A percentile compares a stretch with the other conserved stretches of the same genome.
phyloP scores from a whole-genome alignment of 345 rosid genomes.

The Tarenaya hassleriana region DNA sequence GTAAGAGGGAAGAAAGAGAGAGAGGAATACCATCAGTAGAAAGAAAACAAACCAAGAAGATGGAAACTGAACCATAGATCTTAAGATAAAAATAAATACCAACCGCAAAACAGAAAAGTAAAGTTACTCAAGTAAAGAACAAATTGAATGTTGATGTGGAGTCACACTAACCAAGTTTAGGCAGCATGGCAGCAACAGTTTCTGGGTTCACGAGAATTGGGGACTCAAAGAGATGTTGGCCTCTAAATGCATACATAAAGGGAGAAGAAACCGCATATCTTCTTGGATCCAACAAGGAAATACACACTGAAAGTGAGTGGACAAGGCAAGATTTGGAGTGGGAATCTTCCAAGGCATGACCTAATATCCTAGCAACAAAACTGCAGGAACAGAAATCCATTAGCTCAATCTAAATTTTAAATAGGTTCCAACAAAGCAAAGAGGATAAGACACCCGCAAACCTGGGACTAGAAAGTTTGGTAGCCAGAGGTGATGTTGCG shows the following conservation, averaged over 20 bases:
- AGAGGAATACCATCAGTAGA: too few relatives aligned
- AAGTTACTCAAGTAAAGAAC: conserved; percentile 7
- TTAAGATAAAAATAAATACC: neutral
- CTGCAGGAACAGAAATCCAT: conserved; percentile 40
- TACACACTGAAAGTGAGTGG: conserved; percentile 92
- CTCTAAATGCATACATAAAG: conserved; percentile 74
- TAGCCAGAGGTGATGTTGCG: conserved; percentile 81
- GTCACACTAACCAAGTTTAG: conserved; percentile 72
- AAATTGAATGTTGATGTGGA: conserved; percentile 1
- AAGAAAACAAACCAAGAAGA: neutral
- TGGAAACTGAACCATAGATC: conserved; percentile 4
- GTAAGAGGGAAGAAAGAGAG: neutral
- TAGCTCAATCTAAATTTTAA: conserved; percentile 6
- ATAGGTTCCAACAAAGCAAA: conserved; percentile 3
- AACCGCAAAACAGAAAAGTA: neutral
- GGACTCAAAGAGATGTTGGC: conserved; percentile 76
- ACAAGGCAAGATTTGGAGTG: conserved; percentile 88
- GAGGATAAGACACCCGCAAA: conserved; percentile 25
- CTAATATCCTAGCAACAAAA: conserved; percentile 83
- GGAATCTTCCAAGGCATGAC: conserved; percentile 89
- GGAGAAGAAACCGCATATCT: conserved; percentile 69
- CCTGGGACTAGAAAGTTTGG: conserved; percentile 89
- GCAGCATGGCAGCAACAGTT: conserved; percentile 89
- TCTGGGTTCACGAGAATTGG: conserved; percentile 77
- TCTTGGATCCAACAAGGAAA: conserved; percentile 88